A percentile compares a stretch with the other conserved stretches of the same genome.
These are phyloP conservation scores for Akebia trifoliata DNA, from an alignment of 164 flowering plant species.

Conservation along the genomic window DNA sequence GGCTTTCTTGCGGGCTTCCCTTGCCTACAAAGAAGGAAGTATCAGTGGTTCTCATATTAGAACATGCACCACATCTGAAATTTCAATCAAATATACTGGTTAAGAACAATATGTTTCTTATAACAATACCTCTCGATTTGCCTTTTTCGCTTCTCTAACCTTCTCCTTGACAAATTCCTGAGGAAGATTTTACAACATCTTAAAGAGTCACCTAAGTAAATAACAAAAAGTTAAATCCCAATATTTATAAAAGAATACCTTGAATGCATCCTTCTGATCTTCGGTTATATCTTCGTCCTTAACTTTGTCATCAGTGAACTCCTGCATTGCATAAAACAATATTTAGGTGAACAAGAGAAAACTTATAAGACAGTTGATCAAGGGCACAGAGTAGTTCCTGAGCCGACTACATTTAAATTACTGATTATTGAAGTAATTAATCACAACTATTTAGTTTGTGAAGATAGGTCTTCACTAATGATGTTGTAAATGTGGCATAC, in stretches of 20 bases:
- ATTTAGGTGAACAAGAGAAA: not conserved
- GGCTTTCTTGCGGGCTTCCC: slow-evolving; percentile 71
- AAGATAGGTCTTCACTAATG: not conserved
- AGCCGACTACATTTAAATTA: not conserved
- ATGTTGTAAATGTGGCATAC: not conserved
- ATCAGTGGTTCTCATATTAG: not conserved
- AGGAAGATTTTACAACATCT: slow-evolving; percentile 1
- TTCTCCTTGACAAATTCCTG: slow-evolving; percentile 79
- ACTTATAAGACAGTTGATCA: not conserved
- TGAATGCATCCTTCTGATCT: slow-evolving; percentile 80
- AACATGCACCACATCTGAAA: not conserved
- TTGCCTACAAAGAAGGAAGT: slow-evolving; percentile 48
- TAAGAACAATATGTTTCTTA: not conserved
- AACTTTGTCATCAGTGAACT: slow-evolving; percentile 59
- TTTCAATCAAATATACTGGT: not conserved
- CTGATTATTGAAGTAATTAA: not conserved
- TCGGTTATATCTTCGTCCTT: slow-evolving; percentile 56
- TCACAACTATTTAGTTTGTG: not conserved
- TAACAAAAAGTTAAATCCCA: not conserved
- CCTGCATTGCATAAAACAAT: slow-evolving; percentile 38
- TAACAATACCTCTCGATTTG: slow-evolving; percentile 65
- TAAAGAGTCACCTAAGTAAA: not conserved
- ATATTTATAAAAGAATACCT: slow-evolving; percentile 33
- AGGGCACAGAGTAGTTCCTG: not conserved
- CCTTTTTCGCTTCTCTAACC: slow-evolving; percentile 77